phyloP scores from a whole-genome alignment of 2,329 filamentous ascomycete species.

The Fusarium penzigii region DNA sequence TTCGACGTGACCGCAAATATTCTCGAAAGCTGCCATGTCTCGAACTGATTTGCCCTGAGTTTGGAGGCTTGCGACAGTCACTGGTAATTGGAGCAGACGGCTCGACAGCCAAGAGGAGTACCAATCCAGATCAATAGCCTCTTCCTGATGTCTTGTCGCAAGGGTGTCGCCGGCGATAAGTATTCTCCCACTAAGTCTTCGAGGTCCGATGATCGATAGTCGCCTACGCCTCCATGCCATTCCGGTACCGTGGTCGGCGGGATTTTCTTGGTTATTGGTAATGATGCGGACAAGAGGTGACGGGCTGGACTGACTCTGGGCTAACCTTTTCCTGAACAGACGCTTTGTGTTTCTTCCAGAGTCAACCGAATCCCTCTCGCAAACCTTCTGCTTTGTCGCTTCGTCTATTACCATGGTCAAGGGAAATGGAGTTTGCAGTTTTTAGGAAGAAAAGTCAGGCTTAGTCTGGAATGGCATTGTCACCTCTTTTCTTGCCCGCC shows the following conservation, averaged over 20 bases:
- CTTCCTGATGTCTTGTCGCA: neutral
- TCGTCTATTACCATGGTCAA: no score
- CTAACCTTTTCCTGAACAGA: neutral
- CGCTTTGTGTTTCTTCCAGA: neutral
- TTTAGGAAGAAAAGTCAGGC: no score
- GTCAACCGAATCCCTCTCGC: neutral
- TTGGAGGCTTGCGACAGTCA: neutral
- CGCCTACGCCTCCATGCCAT: neutral
- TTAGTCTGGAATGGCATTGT: no score
- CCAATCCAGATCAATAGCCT: slow-evolving; percentile 1
- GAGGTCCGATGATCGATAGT: neutral
- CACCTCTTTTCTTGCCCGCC: no score
- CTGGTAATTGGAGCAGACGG: neutral
- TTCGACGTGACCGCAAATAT: neutral
- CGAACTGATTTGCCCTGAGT: neutral
- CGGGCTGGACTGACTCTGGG: neutral
- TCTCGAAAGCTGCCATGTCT: neutral
- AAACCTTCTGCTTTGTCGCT: no score
- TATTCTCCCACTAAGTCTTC: neutral
- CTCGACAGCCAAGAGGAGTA: slow-evolving; percentile 1
- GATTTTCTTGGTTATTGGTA: neutral
- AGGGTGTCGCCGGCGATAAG: neutral
- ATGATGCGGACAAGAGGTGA: neutral
- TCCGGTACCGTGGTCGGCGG: neutral
- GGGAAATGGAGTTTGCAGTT: no score